Evolutionary conservation across 495 filamentous ascomycete species (phyloP), one percentile per base, ranked within the genome.

Genomic region (Trichoderma asperelloides): DNA sequence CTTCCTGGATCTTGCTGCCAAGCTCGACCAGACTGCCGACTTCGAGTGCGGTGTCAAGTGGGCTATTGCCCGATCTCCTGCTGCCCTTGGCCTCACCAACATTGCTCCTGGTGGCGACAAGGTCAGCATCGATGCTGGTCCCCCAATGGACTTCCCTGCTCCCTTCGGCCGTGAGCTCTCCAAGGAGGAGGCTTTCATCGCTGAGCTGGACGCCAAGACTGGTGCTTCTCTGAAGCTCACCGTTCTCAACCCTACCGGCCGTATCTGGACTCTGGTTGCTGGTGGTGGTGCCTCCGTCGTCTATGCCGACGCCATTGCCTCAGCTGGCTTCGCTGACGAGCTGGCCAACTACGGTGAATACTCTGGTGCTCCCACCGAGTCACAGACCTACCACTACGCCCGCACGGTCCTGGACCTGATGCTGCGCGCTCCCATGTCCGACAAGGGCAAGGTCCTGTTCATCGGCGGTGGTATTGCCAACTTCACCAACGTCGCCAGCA

Each of bases 391-490:
- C 86, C 92, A 97, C 85, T 98, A 98, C 80, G 93, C 95, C 69
- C 88, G 89, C 69, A 99, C 95, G 40, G 92, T 99, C 69, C 83
- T 99, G 65, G 95, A 99, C 77, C 86, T 99, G 68, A 97, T 99
- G 95, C 89, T 99, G 66, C 91, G 96, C 70, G 89, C 93, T 43
- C 94, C 96, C 63, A 81, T 84, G 69, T 84, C 86, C 79, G 86
- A 90, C 64, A 89, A 97, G 72, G 95, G 96, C 82, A 97, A 97
- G 87, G 90, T 98, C 67, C 88, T 99, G 70, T 98, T 99, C 85
- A 97, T 99, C 72, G 95, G 95, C 78, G 95, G 95, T 82, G 95
- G 95, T 86, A 99, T 99, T 87, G 95, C 95, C 84, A 99, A 99
- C 89, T 99, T 99, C 85, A 99, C 95, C 80, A 83, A 93, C 79